These are phyloP conservation scores for Naganishia friedmannii DNA, from an alignment of 768 basidiomycete genomes.

Conservation along the genomic window DNA sequence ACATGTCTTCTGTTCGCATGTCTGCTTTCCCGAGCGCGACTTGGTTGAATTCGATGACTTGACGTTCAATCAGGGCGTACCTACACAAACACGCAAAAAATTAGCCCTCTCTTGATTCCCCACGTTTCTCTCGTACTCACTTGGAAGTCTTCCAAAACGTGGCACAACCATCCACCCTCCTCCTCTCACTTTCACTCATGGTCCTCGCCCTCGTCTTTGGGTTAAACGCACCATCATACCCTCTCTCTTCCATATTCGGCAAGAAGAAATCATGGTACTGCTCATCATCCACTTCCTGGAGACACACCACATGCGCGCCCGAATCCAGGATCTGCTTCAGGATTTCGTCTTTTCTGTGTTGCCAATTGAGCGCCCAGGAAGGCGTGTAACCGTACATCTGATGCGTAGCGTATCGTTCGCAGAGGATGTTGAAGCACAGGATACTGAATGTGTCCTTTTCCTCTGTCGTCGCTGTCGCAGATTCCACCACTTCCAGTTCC, in stretches of 20 bases:
- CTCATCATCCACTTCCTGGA: constrained; percentile 82
- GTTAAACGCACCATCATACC: constrained; percentile 87
- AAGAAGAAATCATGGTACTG: constrained; percentile 90
- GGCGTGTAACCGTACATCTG: constrained; percentile 94
- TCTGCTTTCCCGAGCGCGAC: constrained; percentile 88
- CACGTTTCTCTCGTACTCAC: constrained; percentile 57
- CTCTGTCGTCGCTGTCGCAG: constrained; percentile 56
- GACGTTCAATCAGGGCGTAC: constrained; percentile 88
- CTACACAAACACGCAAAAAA: constrained; percentile 53
- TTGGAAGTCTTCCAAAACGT: constrained; percentile 87
- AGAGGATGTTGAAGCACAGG: constrained; percentile 90
- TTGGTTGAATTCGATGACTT: constrained; percentile 87
- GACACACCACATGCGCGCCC: constrained; percentile 82
- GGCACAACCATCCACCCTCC: constrained; percentile 91
- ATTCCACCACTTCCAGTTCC: constrained; percentile 42
- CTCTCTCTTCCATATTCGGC: constrained; percentile 66
- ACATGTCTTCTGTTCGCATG: constrained; percentile 86
- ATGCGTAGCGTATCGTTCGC: constrained; percentile 82
- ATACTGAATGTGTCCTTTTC: constrained; percentile 70
- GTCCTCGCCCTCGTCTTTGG: constrained; percentile 90
- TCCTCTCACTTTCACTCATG: constrained; percentile 80
- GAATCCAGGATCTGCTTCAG: constrained; percentile 76
- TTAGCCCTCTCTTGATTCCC: background rate
- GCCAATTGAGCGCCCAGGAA: constrained; percentile 92
- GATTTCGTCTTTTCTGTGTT: constrained; percentile 84